A percentile compares a stretch with the other conserved stretches of the same genome.
These are phyloP conservation scores for Lactarius indigo DNA, from an alignment of 768 basidiomycete species.

Conservation along the genomic window DNA sequence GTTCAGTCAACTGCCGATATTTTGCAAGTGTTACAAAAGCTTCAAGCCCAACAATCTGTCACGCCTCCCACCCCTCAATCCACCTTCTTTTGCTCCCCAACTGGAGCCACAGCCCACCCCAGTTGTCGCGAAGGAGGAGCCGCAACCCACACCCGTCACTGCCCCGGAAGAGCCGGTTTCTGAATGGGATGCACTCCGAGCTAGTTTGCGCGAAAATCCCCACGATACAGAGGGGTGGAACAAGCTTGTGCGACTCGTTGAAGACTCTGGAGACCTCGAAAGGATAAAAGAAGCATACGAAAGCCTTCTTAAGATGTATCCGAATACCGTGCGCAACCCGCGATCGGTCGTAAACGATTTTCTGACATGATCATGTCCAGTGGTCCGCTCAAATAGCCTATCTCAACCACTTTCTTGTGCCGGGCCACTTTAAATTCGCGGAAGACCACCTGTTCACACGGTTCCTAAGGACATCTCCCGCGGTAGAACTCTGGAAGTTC, in stretches of 20 bases:
- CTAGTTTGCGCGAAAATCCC: conserved; percentile 61
- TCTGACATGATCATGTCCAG: conserved; percentile 39
- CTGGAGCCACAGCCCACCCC: conserved; percentile 12
- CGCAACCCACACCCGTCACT: conserved; percentile 25
- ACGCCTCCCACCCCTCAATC: conserved; percentile 17
- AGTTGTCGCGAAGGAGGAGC: conserved; percentile 18
- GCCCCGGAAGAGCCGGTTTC: conserved; percentile 38
- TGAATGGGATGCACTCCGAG: conserved; percentile 64
- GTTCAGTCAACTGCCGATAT: conserved; percentile 21
- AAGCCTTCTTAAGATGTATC: conserved; percentile 77
- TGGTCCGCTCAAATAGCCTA: conserved; percentile 82
- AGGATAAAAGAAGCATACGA: conserved; percentile 82
- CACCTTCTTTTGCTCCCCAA: conserved; percentile 10
- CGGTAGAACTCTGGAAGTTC: conserved; percentile 88
- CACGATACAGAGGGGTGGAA: conserved; percentile 79
- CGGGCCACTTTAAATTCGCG: conserved; percentile 65
- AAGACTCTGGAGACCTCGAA: conserved; percentile 72
- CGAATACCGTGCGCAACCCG: conserved; percentile 77
- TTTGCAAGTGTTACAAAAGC: conserved; percentile 22
- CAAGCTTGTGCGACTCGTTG: conserved; percentile 71
- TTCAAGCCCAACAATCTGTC: conserved; percentile 22
- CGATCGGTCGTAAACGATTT: conserved; percentile 30
- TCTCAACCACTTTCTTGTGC: conserved; percentile 70
- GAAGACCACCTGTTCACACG: conserved; percentile 80
- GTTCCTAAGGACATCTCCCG: conserved; percentile 80